Evolutionary conservation across 805 yeast species (phyloP).

Genomic region (Candida argentea): DNA sequence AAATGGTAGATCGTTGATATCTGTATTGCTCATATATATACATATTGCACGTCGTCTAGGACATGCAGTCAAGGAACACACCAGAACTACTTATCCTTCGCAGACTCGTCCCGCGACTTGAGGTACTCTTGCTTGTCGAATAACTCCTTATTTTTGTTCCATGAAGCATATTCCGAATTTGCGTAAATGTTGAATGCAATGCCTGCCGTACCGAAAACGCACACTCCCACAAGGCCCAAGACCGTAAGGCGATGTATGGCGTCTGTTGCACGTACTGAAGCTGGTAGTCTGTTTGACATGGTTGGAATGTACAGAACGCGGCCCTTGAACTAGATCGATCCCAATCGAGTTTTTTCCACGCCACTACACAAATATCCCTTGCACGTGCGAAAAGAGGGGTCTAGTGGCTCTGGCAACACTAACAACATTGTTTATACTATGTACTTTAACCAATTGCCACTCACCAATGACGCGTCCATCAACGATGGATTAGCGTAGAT

Average conservation of each 20-base stretch:
- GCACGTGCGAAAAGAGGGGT: too few species aligned
- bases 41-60: too few species aligned
- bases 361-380: too few species aligned
- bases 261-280: conserved; percentile 34
- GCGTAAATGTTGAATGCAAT: conserved; percentile 30
- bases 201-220: conserved; percentile 30
- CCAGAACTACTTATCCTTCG: conserved; percentile 1
- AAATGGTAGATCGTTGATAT: neutral
- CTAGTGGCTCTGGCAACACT: too few species aligned
- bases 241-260: conserved; percentile 33
- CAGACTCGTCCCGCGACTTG: conserved; percentile 13
- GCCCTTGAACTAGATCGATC: too few species aligned
- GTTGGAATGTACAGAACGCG: too few species aligned
- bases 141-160: conserved; percentile 30
- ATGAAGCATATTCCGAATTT: conserved; percentile 33
- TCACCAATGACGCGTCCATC: conserved; percentile 23
- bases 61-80: neutral
- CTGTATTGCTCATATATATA: too few species aligned
- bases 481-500: conserved; percentile 32
- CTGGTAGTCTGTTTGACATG: conserved; percentile 22
- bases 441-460: conserved; percentile 28
- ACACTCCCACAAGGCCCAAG: conserved; percentile 30
- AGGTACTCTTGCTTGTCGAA: conserved; percentile 25
- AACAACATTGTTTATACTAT: conserved; percentile 17
- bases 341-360: too few species aligned